Conservation (phyloP, 306 rosid genomes). For the Boehmeria nivea region DNA sequence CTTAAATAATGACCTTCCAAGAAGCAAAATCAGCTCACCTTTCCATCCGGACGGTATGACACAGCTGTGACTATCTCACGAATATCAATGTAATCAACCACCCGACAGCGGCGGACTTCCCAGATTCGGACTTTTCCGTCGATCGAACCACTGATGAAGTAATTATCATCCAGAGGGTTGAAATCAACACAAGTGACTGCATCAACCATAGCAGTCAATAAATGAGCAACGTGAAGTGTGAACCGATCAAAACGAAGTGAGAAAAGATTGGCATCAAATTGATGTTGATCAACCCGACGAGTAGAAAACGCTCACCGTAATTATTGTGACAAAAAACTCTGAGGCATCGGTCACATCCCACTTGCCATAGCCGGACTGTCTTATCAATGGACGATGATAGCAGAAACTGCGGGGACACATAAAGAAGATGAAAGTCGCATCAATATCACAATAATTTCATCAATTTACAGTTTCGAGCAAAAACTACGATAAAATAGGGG, state of each 20-base stretch:
- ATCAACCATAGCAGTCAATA: slow-evolving; percentile 25
- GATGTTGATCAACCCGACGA: slow-evolving; percentile 13
- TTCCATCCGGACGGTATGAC: slow-evolving; percentile 67
- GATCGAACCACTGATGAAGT: slow-evolving; percentile 85
- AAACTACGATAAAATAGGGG: neutral
- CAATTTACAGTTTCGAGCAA: too few species aligned
- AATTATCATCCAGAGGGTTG: slow-evolving; percentile 65
- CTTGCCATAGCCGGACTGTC: slow-evolving; percentile 85
- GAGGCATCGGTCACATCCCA: slow-evolving; percentile 55
- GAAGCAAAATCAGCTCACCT: slow-evolving; percentile 50
- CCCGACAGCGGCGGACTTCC: slow-evolving; percentile 69
- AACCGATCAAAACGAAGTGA: neutral
- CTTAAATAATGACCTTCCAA: neutral
- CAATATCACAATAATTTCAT: slow-evolving; percentile 11
- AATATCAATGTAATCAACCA: slow-evolving; percentile 70
- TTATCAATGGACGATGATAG: slow-evolving; percentile 80
- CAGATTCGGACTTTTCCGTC: slow-evolving; percentile 97
- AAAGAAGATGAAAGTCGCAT: slow-evolving; percentile 11
- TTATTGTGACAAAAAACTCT: slow-evolving; percentile 66
- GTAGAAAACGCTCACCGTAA: slow-evolving; percentile 56
- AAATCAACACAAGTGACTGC: slow-evolving; percentile 85
- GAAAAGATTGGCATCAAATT: slow-evolving; percentile 2
- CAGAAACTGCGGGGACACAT: slow-evolving; percentile 48
- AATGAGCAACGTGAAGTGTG: slow-evolving; percentile 7
- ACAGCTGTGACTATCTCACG: slow-evolving; percentile 89